Evolutionary conservation across 2,329 filamentous ascomycete genomes (phyloP).

Genomic region (Apiospora hydei): DNA sequence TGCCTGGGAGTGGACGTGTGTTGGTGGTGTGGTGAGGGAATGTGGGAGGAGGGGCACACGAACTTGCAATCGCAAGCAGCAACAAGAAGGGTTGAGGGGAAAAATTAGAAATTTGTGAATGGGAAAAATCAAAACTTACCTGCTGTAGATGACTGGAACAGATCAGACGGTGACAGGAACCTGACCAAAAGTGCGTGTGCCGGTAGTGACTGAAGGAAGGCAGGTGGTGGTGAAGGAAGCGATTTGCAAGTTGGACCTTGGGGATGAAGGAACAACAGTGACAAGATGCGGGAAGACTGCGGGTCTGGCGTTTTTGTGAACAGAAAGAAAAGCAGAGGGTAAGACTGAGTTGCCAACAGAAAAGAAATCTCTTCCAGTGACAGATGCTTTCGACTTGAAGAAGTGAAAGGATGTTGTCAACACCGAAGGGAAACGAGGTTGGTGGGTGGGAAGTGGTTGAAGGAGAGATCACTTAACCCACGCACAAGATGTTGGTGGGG

Average conservation of each 20-base stretch:
- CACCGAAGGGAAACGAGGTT: background rate
- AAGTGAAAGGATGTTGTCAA: background rate
- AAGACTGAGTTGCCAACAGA: background rate
- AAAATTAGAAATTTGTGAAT: background rate
- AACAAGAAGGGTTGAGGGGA: background rate
- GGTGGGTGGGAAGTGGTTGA: background rate
- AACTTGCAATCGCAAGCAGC: background rate
- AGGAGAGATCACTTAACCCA: background rate
- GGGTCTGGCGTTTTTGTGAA: background rate
- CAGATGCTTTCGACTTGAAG: background rate
- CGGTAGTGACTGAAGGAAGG: background rate
- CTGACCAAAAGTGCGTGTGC: background rate
- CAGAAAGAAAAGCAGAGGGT: background rate
- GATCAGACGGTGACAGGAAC: background rate
- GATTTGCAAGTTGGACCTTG: background rate
- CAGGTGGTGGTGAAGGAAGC: background rate
- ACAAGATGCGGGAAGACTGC: background rate
- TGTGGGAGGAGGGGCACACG: background rate
- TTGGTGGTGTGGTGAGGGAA: conserved; percentile 1
- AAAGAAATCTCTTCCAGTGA: background rate
- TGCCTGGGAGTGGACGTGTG: background rate
- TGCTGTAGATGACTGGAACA: background rate
- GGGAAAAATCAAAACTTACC: background rate
- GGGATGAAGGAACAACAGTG: background rate
- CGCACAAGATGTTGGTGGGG: background rate